phyloP scores from a whole-genome alignment of 2,329 filamentous ascomycete species.

The Fusarium falciforme region DNA sequence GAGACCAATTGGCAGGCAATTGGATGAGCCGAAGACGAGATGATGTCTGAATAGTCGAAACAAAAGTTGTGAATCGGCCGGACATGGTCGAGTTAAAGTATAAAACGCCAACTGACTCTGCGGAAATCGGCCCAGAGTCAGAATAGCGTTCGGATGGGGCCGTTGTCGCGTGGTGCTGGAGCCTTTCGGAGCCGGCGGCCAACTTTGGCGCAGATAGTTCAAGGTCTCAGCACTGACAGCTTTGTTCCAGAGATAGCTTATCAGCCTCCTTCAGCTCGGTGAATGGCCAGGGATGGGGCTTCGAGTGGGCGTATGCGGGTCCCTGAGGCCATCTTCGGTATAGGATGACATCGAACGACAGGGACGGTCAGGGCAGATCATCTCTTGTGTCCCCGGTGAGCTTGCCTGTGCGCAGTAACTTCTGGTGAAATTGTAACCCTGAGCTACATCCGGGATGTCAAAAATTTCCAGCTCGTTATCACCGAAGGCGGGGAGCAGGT shows the following conservation, averaged over 20 bases:
- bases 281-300: slow-evolving; percentile 27
- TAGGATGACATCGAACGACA: slow-evolving; percentile 21
- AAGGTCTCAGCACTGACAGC: slow-evolving; percentile 17
- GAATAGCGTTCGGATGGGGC: slow-evolving; percentile 17
- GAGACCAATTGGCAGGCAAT: neutral
- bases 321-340: slow-evolving; percentile 18
- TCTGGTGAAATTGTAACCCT: slow-evolving; percentile 21
- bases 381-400: slow-evolving; percentile 8
- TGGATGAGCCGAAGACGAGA: neutral
- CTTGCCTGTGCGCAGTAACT: neutral
- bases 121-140: slow-evolving; percentile 5
- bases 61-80: neutral
- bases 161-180: slow-evolving; percentile 35
- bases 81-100: slow-evolving; percentile 22
- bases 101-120: slow-evolving; percentile 16
- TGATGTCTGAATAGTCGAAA: neutral
- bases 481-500: slow-evolving; percentile 20
- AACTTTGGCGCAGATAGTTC: slow-evolving; percentile 33
- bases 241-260: slow-evolving; percentile 44
- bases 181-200: slow-evolving; percentile 34
- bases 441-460: slow-evolving; percentile 10
- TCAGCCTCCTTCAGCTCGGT: slow-evolving; percentile 33
- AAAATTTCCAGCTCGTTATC: slow-evolving; percentile 25
- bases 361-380: slow-evolving; percentile 17
- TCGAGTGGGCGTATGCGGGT: slow-evolving; percentile 37